Evolutionary conservation across 345 rosid species (phyloP).

Genomic region (Cardiospermum halicacabum): DNA sequence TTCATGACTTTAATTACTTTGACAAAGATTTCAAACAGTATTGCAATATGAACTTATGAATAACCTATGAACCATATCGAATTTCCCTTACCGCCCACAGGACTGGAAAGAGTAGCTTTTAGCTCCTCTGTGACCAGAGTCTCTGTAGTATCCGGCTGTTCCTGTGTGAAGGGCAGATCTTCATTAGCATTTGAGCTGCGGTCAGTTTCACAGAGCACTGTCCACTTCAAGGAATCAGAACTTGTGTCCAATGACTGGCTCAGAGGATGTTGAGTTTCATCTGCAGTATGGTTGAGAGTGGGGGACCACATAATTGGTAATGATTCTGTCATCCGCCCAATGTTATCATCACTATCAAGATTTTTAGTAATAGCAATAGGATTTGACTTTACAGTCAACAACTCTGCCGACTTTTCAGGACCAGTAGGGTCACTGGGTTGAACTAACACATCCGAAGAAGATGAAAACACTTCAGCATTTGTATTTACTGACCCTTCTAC

Average conservation of each 20-base stretch:
- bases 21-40: neutral
- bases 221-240: conserved; percentile 34
- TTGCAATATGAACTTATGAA: conserved; percentile 3
- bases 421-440: conserved; percentile 22
- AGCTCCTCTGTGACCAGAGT: conserved; percentile 30
- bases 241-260: conserved; percentile 60
- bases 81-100: conserved; percentile 56
- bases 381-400: conserved; percentile 30
- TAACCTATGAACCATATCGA: neutral
- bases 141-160: conserved; percentile 25
- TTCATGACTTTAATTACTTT: neutral
- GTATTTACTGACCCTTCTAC: conserved; percentile 9
- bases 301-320: conserved; percentile 54
- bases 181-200: conserved; percentile 26
- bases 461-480: conserved; percentile 24
- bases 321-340: conserved; percentile 47
- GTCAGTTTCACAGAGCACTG: conserved; percentile 30
- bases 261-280: conserved; percentile 30
- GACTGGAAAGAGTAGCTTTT: conserved; percentile 31
- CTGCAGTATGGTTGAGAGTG: conserved; percentile 22
- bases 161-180: conserved; percentile 20
- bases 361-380: conserved; percentile 45
- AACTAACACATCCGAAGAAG: conserved; percentile 18
- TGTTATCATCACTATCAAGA: conserved; percentile 26
- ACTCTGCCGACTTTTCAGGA: conserved; percentile 25